Percentiles rank a stretch among this genome's conserved stretches.
Evolutionary conservation across 176 grass and related monocot species (phyloP).

Genomic region (Calamus simplicifolius): DNA sequence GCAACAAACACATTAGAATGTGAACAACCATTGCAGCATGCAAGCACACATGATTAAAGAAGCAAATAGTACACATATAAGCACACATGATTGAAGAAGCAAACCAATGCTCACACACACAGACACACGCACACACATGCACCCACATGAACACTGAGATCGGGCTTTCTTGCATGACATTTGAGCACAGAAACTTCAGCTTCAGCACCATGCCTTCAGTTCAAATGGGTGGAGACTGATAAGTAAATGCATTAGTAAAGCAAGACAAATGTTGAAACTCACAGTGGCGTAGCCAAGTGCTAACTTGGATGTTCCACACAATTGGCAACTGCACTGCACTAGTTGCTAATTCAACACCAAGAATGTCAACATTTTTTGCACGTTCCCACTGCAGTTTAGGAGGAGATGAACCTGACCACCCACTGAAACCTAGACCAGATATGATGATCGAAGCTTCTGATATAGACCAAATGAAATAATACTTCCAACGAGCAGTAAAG

Average conservation of each 20-base stretch:
- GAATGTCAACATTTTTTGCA: constrained; percentile 95
- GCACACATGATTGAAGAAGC: no score
- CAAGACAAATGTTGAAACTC: constrained; percentile 37
- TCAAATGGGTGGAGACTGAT: not conserved
- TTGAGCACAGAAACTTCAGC: not conserved
- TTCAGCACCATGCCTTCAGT: not conserved
- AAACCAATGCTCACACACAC: no score
- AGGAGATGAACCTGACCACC: constrained; percentile 59
- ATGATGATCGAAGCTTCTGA: constrained; percentile 85
- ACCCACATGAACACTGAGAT: no score
- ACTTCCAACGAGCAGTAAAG: constrained; percentile 95
- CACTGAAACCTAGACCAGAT: constrained; percentile 74
- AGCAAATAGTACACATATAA: no score
- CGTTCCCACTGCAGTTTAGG: constrained; percentile 73
- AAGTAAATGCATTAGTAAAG: constrained; percentile 9
- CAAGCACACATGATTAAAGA: no score
- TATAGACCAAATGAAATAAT: constrained; percentile 98
- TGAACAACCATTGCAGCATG: no score
- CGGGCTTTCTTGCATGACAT: no score
- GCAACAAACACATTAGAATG: no score
- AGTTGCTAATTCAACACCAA: constrained; percentile 74
- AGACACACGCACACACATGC: no score
- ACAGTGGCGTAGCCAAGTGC: constrained; percentile 88
- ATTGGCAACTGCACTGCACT: constrained; percentile 87
- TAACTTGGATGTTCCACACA: constrained; percentile 99